Base-by-base conservation (phyloP, 208 protist genomes). In the Trypanosomatidae sp. region DNA sequence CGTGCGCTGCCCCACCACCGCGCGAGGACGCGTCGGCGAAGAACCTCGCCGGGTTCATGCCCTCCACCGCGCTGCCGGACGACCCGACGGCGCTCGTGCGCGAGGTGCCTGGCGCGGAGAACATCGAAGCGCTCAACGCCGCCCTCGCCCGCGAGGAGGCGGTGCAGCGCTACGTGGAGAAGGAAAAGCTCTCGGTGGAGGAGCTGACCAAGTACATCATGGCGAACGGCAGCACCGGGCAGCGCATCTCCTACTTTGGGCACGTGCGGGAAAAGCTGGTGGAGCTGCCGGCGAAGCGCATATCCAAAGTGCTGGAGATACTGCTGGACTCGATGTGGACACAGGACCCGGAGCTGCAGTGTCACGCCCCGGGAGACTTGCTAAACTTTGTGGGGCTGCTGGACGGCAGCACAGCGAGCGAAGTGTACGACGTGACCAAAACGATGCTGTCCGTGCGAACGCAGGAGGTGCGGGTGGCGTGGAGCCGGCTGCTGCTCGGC, bases 381-480 rank as follows among this genome's bases (percentile, higher is more conserved):
- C 73, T 88, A 30, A 78, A 82, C 56, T 81, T 91, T 46, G 58
- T 95, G 1, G 85, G 83, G 2, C 68, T 93, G 3, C 73, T 95
- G 13, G 91, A 85, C 69, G 79, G 72, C 71, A 77, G 71, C 62
- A 86, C 84, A 0, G 71, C 82, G 2, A 76, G 74, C 2, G 88
- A 95, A 47, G 75, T 98, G 46, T 84, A 93, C 55, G 87, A 96
- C 52, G 85, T 93, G 30, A 95, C 88, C 19, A 83, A 80, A 49
- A 96, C 91, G 33, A 98, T 98, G 94, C 78, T 98, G 53, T 92
- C 87, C 15, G 91, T 97, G 28, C 92, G 93, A 71, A 95, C 84
- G 47, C 73, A 80, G 6, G 76, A 82, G 41, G 84, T 97, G 17
- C 89, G 90, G 2, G 74, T 92, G 28, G 88, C 84, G 64, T 98